Conservation (phyloP, 495 filamentous ascomycete species). For the Talaromyces proteolyticus region DNA sequence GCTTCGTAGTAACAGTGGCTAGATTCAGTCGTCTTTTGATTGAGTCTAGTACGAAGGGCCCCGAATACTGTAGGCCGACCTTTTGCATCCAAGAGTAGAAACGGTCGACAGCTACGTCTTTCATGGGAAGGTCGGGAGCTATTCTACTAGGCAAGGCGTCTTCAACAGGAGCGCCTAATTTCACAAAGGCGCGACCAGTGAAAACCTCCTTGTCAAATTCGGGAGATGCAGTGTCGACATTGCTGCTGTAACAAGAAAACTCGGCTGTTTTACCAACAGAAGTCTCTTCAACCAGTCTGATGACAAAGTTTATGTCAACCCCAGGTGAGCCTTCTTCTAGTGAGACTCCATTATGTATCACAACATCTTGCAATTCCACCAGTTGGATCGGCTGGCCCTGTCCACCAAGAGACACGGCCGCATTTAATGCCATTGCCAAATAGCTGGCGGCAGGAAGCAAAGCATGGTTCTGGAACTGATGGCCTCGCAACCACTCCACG, state of each 20-base stretch:
- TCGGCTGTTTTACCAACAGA: background rate
- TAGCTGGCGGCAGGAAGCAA: conserved; percentile 60
- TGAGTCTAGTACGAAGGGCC: conserved; percentile 19
- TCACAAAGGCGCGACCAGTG: background rate
- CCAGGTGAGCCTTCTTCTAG: conserved; percentile 32
- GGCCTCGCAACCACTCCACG: conserved; percentile 34
- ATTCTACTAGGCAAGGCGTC: background rate
- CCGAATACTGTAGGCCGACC: conserved; percentile 24
- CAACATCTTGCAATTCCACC: conserved; percentile 24
- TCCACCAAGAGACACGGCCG: conserved; percentile 9
- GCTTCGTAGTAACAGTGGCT: conserved; percentile 10
- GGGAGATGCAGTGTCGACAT: background rate
- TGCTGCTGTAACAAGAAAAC: conserved; percentile 1
- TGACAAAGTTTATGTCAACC: conserved; percentile 38
- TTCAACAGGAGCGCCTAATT: background rate
- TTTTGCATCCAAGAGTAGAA: conserved; percentile 32
- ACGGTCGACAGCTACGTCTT: conserved; percentile 14
- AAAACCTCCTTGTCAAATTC: no score
- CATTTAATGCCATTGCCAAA: conserved; percentile 51
- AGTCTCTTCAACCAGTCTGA: background rate
- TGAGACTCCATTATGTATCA: conserved; percentile 44
- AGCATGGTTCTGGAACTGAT: conserved; percentile 30
- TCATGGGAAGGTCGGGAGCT: background rate
- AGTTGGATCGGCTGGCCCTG: conserved; percentile 11
- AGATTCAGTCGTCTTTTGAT: conserved; percentile 21